phyloP scores from a whole-genome alignment of 371 early-diverging fungal species.

The Lichtheimia corymbifera region DNA sequence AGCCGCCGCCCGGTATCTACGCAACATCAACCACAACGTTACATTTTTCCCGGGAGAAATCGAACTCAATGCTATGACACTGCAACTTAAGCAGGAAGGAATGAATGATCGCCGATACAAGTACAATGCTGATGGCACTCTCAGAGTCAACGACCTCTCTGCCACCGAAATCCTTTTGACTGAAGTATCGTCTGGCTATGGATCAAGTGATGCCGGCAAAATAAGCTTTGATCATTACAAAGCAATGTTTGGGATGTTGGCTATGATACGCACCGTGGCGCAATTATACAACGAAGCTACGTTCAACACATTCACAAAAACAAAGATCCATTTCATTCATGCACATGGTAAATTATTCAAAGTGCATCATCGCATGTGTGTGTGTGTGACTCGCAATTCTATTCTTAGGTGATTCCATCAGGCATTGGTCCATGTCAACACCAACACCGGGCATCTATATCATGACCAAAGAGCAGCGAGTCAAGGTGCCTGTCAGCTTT shows the following conservation, averaged over 20 bases:
- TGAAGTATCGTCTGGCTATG: slow-evolving; percentile 18
- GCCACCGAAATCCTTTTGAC: slow-evolving; percentile 18
- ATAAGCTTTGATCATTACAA: slow-evolving; percentile 25
- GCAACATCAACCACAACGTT: no score
- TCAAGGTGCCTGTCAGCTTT: slow-evolving; percentile 22
- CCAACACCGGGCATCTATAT: slow-evolving; percentile 27
- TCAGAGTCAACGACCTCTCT: slow-evolving; percentile 9
- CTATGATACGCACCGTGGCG: slow-evolving; percentile 32
- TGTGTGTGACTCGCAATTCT: slow-evolving; percentile 19
- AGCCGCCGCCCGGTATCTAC: no score
- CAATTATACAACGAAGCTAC: slow-evolving; percentile 22
- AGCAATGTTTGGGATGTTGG: slow-evolving; percentile 31
- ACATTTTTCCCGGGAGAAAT: no score
- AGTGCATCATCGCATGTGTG: slow-evolving; percentile 13
- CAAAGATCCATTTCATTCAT: slow-evolving; percentile 29
- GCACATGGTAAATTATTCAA: slow-evolving; percentile 30
- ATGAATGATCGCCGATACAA: slow-evolving; percentile 4
- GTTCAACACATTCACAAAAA: slow-evolving; percentile 26
- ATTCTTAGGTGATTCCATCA: slow-evolving; percentile 23
- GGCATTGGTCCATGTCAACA: slow-evolving; percentile 35
- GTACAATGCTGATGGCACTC: slow-evolving; percentile 15
- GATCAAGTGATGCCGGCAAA: slow-evolving; percentile 18
- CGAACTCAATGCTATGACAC: slow-evolving; percentile 6
- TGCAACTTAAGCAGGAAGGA: slow-evolving; percentile 6
- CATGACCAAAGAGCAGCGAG: slow-evolving; percentile 34